phyloP scores from a whole-genome alignment of 345 rosid genomes.

The Dovyalis caffra region DNA sequence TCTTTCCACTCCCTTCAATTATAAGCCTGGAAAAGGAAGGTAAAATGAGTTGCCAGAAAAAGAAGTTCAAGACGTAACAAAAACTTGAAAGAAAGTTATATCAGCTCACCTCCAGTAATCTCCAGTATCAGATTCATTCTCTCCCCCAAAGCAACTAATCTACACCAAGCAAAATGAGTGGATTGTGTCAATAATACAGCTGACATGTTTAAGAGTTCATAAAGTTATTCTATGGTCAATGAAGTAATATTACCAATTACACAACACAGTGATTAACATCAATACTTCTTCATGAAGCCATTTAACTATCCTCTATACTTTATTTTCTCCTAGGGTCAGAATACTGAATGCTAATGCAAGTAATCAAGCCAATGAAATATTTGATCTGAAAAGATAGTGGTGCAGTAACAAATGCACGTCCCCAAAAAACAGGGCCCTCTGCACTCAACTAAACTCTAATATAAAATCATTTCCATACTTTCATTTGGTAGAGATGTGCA shows the following conservation, averaged over 20 bases:
- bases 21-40: conserved; percentile 50
- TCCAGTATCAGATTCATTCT: conserved; percentile 86
- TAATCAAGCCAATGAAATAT: neutral
- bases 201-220: neutral
- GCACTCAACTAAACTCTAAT: neutral
- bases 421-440: neutral
- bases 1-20: conserved; percentile 90
- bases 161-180: conserved; percentile 23
- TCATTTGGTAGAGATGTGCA: neutral
- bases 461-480: neutral
- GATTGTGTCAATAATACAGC: neutral
- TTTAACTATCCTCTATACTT: neutral
- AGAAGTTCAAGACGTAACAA: neutral
- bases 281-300: neutral
- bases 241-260: neutral
- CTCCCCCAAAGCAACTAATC: conserved; percentile 99
- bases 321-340: neutral
- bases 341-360: neutral
- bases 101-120: conserved; percentile 85
- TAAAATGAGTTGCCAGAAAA: conserved; percentile 11
- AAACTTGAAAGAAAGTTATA: conserved; percentile 1
- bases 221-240: neutral
- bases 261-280: neutral
- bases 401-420: neutral
- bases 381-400: neutral